These are phyloP conservation scores for Gaeumannomyces tritici DNA, from an alignment of 2,329 filamentous ascomycete genomes.

Conservation along the genomic window DNA sequence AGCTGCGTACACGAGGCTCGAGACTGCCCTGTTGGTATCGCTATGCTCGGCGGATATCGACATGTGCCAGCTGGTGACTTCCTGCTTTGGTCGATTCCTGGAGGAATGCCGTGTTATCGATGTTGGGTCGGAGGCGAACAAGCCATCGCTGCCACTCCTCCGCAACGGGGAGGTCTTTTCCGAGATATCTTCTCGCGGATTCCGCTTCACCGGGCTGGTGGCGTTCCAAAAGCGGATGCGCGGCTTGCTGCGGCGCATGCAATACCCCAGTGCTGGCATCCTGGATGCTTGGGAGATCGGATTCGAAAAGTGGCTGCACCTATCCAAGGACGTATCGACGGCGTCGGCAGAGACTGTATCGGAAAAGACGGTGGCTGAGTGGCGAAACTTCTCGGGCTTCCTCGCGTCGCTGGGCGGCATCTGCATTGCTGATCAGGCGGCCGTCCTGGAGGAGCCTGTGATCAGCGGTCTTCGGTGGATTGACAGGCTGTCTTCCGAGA, in stretches of 20 bases:
- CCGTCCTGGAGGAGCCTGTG: conserved; percentile 46
- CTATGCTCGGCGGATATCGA: conserved; percentile 58
- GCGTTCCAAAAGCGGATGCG: conserved; percentile 61
- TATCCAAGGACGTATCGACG: conserved; percentile 55
- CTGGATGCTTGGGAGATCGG: conserved; percentile 57
- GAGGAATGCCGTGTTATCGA: conserved; percentile 50
- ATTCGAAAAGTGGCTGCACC: conserved; percentile 54
- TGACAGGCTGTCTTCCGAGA: conserved; percentile 48
- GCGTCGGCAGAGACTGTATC: conserved; percentile 39
- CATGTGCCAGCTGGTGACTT: conserved; percentile 54
- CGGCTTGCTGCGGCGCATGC: conserved; percentile 48
- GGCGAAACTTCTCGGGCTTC: conserved; percentile 62
- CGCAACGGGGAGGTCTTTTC: conserved; percentile 52
- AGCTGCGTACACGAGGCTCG: conserved; percentile 43
- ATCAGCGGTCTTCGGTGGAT: conserved; percentile 54
- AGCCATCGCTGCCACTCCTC: conserved; percentile 41
- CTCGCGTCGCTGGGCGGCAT: conserved; percentile 57
- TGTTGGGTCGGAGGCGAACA: conserved; percentile 36
- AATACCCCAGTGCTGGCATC: conserved; percentile 56
- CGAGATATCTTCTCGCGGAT: conserved; percentile 53
- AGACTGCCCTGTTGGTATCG: conserved; percentile 53
- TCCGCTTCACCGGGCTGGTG: conserved; percentile 58
- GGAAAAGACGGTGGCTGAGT: conserved; percentile 49
- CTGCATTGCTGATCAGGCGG: conserved; percentile 51
- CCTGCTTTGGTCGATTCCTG: conserved; percentile 51